Evolutionary conservation across 2,329 filamentous ascomycete genomes (phyloP).

Genomic region (Cordyceps fumosorosea): DNA sequence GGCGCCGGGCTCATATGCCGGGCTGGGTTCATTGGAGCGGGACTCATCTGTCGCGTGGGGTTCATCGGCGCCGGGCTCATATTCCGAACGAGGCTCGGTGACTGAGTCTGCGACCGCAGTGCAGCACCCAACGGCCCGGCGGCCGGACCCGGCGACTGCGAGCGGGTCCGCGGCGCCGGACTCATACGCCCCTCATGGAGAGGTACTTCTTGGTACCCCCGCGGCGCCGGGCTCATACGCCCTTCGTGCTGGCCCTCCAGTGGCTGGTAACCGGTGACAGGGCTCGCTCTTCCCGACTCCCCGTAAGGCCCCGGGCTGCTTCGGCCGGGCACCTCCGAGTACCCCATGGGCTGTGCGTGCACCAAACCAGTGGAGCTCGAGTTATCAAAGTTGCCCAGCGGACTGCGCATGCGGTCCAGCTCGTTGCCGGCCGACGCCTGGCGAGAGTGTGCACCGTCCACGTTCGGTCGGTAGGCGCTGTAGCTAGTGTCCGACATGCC

Average conservation of each 20-base stretch:
- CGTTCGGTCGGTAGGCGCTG: conserved; percentile 20
- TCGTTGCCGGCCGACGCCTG: conserved; percentile 9
- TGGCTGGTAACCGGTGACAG: not conserved
- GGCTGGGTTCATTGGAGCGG: not conserved
- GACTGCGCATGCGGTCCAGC: conserved; percentile 33
- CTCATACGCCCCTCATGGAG: conserved; percentile 4
- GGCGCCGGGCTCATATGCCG: conserved; percentile 20
- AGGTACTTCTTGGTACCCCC: not conserved
- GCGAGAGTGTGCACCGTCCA: not conserved
- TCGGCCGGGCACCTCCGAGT: conserved; percentile 17
- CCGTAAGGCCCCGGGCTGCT: not conserved
- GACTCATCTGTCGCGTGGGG: not conserved
- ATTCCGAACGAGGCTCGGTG: conserved; percentile 32
- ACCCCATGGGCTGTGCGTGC: conserved; percentile 36
- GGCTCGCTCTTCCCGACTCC: not conserved
- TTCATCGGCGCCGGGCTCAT: conserved; percentile 27
- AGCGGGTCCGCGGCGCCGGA: not conserved
- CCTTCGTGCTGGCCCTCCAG: not conserved
- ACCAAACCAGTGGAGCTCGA: conserved; percentile 49
- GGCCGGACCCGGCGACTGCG: conserved; percentile 8
- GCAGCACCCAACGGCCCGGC: conserved; percentile 20
- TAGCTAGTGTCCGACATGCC: conserved; percentile 24
- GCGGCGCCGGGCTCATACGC: conserved; percentile 4
- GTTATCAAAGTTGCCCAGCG: conserved; percentile 45
- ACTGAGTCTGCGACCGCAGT: conserved; percentile 2